These are phyloP conservation scores for Cytospora leucostoma DNA, from an alignment of 2,329 filamentous ascomycete species.

Conservation along the genomic window DNA sequence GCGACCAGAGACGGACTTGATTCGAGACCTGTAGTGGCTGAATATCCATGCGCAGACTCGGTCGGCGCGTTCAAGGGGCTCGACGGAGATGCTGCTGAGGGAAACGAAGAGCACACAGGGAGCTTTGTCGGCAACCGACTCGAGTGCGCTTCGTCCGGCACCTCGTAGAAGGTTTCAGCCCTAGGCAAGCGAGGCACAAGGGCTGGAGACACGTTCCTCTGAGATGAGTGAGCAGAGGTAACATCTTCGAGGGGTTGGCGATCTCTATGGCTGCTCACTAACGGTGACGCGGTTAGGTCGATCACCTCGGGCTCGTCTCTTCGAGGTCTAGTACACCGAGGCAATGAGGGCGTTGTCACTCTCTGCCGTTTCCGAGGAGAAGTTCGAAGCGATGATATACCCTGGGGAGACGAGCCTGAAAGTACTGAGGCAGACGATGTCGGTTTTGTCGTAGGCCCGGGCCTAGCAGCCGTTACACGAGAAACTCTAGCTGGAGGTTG, in stretches of 20 bases:
- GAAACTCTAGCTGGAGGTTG: neutral
- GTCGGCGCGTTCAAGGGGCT: neutral
- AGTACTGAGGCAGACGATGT: slow-evolving; percentile 14
- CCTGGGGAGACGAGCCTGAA: neutral
- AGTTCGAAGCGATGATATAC: neutral
- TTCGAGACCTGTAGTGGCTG: slow-evolving; percentile 29
- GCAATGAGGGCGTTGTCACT: neutral
- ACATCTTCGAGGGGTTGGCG: slow-evolving; percentile 25
- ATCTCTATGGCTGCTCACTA: neutral
- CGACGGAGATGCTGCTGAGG: neutral
- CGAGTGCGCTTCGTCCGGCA: neutral
- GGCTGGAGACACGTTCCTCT: neutral
- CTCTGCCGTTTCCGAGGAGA: slow-evolving; percentile 20
- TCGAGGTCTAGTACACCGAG: slow-evolving; percentile 1
- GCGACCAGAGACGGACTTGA: neutral
- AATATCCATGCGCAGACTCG: slow-evolving; percentile 30
- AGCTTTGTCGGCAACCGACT: neutral
- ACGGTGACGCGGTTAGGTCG: neutral
- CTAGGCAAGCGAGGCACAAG: neutral
- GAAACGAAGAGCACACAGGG: neutral
- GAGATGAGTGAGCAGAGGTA: slow-evolving; percentile 18
- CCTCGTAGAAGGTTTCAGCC: neutral
- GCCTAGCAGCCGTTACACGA: neutral
- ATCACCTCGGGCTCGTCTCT: slow-evolving; percentile 1
- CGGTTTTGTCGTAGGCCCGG: slow-evolving; percentile 16